Evolutionary conservation across 768 basidiomycete genomes (phyloP).

Genomic region (Cyclocybe aegerita): DNA sequence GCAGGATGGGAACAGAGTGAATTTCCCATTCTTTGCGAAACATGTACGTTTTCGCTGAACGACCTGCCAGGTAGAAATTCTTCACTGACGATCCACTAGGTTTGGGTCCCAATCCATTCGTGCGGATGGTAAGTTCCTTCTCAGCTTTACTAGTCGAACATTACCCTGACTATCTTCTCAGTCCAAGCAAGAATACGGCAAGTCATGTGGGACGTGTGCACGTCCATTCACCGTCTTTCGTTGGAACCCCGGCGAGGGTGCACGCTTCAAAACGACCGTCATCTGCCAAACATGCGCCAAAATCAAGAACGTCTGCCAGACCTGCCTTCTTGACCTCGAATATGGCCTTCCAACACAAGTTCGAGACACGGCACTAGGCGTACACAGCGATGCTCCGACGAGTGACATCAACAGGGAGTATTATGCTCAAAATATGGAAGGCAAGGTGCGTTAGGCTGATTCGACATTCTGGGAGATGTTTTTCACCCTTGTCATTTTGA

Average conservation of each 20-base stretch:
- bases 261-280: slow-evolving; percentile 95
- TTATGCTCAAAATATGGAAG: slow-evolving; percentile 90
- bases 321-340: slow-evolving; percentile 94
- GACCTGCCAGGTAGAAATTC: background rate
- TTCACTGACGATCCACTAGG: slow-evolving; percentile 40
- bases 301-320: slow-evolving; percentile 96
- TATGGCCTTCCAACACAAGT: slow-evolving; percentile 97
- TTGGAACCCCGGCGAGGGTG: slow-evolving; percentile 95
- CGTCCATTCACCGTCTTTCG: slow-evolving; percentile 96
- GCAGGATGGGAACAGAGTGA: slow-evolving; percentile 94
- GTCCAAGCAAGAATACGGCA: slow-evolving; percentile 97
- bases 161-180: slow-evolving; percentile 27
- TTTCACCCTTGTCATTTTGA: slow-evolving; percentile 1
- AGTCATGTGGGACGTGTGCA: slow-evolving; percentile 96
- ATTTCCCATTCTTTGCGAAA: slow-evolving; percentile 92
- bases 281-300: slow-evolving; percentile 98
- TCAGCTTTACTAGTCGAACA: background rate
- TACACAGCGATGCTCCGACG: slow-evolving; percentile 86
- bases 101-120: slow-evolving; percentile 87
- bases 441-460: slow-evolving; percentile 55
- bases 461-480: background rate
- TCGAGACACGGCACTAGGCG: slow-evolving; percentile 88
- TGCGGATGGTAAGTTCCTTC: slow-evolving; percentile 75
- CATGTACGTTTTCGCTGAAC: slow-evolving; percentile 53
- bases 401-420: slow-evolving; percentile 98